A percentile compares a stretch with the other conserved stretches of the same genome.
Conservation (phyloP, 805 yeast genomes). For the Pichia exigua region DNA sequence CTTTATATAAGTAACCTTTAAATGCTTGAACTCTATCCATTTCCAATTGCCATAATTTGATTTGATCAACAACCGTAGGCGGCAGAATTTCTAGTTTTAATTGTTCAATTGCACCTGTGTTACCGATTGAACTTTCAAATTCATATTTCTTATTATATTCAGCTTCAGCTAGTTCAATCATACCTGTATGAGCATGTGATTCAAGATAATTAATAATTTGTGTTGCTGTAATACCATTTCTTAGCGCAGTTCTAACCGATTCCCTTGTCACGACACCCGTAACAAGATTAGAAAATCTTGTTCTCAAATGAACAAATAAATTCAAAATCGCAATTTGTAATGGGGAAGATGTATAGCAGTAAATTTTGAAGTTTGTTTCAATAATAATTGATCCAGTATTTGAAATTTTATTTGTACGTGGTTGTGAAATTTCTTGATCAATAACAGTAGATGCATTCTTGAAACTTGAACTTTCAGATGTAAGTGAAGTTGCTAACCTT, state of each 20-base stretch:
- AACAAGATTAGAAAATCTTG: conserved; percentile 87
- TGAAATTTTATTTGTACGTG: conserved; percentile 15
- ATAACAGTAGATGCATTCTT: conserved; percentile 70
- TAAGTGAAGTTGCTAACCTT: conserved; percentile 77
- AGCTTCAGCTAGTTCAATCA: conserved; percentile 69
- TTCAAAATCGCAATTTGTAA: conserved; percentile 89
- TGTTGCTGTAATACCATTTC: conserved; percentile 89
- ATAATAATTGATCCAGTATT: conserved; percentile 66
- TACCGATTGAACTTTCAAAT: conserved; percentile 42
- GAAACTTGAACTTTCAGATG: conserved; percentile 70
- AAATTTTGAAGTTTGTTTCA: conserved; percentile 89
- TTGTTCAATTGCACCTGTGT: conserved; percentile 32
- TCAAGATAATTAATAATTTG: conserved; percentile 86
- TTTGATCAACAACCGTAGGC: conserved; percentile 96
- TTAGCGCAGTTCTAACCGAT: conserved; percentile 74
- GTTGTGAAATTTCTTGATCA: conserved; percentile 48
- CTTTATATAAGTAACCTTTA: conserved; percentile 83
- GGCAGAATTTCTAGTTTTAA: conserved; percentile 64
- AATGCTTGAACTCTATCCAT: conserved; percentile 83
- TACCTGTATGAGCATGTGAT: conserved; percentile 90
- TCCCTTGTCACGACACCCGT: conserved; percentile 91
- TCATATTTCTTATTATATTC: conserved; percentile 59
- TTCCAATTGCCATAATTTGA: conserved; percentile 92
- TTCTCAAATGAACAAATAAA: conserved; percentile 74
- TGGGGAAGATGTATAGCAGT: conserved; percentile 91